Evolutionary conservation across 345 rosid species (phyloP).

Genomic region (Zanthoxylum bungeanum): DNA sequence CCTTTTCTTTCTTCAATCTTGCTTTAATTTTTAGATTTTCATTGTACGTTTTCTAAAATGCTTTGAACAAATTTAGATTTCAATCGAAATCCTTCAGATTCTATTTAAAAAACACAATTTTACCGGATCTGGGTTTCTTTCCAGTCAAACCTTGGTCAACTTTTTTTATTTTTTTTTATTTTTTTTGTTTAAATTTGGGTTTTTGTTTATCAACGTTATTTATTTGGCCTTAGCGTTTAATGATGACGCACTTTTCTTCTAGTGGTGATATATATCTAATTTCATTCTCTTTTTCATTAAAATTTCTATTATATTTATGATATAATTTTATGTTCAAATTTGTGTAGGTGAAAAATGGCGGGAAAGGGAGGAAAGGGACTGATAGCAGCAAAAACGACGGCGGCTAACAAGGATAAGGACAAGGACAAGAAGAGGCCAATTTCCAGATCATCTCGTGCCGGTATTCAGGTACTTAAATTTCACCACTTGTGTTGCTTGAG

Average conservation of each 20-base stretch:
- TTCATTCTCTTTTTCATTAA: neutral
- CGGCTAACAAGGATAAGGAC: constrained; percentile 73
- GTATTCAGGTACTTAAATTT: constrained; percentile 56
- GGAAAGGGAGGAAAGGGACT: constrained; percentile 96
- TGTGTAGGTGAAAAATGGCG: constrained; percentile 49
- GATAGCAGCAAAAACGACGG: constrained; percentile 70
- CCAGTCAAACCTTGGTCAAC: no score
- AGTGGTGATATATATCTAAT: no score
- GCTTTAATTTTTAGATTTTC: neutral
- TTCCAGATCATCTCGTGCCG: constrained; percentile 93
- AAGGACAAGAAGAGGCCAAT: constrained; percentile 83
- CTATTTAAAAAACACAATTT: no score
- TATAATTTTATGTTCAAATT: neutral
- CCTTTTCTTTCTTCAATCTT: neutral
- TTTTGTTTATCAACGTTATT: neutral
- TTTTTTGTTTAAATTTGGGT: no score
- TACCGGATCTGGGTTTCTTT: neutral
- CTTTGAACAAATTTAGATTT: neutral
- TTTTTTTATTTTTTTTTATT: no score
- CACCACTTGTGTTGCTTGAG: neutral
- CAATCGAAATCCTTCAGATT: neutral
- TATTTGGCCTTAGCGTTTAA: no score
- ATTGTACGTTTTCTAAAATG: neutral
- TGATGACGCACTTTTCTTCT: no score
- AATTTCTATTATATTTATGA: neutral